Conservation (phyloP, 1,284 basidiomycete species). For the Hypsizygus ulmarius region DNA sequence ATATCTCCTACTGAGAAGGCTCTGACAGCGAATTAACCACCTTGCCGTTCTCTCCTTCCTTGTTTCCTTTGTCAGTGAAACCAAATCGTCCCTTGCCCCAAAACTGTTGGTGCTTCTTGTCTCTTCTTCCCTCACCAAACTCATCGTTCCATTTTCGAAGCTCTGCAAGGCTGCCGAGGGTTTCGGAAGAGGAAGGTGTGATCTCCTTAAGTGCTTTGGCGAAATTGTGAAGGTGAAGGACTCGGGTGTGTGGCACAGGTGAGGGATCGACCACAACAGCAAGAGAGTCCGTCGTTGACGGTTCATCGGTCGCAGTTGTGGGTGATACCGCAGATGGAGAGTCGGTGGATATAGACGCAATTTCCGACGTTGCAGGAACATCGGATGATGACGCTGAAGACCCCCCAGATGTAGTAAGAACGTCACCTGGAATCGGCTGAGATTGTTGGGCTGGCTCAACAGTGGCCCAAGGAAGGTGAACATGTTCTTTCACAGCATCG, state of each 20-base stretch:
- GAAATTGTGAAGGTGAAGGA: slow-evolving; percentile 67
- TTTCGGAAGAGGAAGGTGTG: slow-evolving; percentile 81
- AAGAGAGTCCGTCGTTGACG: slow-evolving; percentile 1
- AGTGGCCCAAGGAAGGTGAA: slow-evolving; percentile 71
- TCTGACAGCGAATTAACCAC: slow-evolving; percentile 28
- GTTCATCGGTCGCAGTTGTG: background rate
- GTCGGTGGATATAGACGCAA: background rate
- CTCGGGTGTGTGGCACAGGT: slow-evolving; percentile 33
- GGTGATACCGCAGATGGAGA: background rate
- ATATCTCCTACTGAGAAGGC: slow-evolving; percentile 1
- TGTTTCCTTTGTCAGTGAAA: slow-evolving; percentile 49
- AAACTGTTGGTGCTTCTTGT: slow-evolving; percentile 57
- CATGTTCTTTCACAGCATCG: slow-evolving; percentile 82
- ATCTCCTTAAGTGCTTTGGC: slow-evolving; percentile 82
- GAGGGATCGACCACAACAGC: slow-evolving; percentile 11
- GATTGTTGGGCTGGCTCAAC: background rate
- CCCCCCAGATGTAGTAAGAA: background rate
- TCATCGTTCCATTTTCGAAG: slow-evolving; percentile 90
- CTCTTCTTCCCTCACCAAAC: slow-evolving; percentile 78
- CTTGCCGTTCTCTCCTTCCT: slow-evolving; percentile 41
- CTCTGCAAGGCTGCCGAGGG: slow-evolving; percentile 74
- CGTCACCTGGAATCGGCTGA: too few relatives aligned
- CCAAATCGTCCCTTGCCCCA: slow-evolving; percentile 78
- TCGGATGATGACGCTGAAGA: background rate
- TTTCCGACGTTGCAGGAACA: background rate